These are phyloP conservation scores for Kokia cookei DNA, from an alignment of 441 rosid species.

Conservation along the genomic window DNA sequence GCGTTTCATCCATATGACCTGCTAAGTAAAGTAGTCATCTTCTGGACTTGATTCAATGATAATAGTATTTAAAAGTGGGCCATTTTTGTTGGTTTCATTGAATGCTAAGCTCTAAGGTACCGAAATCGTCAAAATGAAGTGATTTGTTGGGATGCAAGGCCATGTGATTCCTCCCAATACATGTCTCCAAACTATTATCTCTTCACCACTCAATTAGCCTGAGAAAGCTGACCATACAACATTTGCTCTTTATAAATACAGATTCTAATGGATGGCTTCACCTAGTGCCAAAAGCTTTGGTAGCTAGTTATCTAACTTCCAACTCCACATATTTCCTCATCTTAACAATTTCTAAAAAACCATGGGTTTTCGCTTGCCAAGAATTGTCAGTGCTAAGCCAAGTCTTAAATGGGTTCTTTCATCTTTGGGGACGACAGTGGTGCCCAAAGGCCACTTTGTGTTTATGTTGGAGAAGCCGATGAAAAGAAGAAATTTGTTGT, in stretches of 20 bases:
- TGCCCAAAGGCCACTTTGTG: slow-evolving; percentile 30
- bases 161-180: slow-evolving; percentile 2
- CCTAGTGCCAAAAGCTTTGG: neutral
- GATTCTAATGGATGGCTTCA: neutral
- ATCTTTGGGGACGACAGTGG: neutral
- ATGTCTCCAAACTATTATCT: neutral
- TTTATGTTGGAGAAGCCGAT: slow-evolving; percentile 19
- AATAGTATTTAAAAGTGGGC: neutral
- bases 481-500: slow-evolving; percentile 14
- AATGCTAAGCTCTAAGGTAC: neutral
- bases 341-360: neutral
- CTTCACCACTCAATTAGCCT: neutral
- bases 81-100: neutral
- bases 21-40: neutral
- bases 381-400: neutral
- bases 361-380: neutral
- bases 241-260: neutral
- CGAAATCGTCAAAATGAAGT: neutral
- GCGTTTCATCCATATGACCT: neutral
- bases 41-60: neutral
- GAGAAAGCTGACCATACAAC: neutral
- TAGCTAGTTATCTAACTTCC: neutral
- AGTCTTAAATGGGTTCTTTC: neutral
- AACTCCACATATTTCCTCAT: neutral
- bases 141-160: neutral